Base-by-base conservation (phyloP, 129 eudicot genomes). In the Cynara cardunculus region DNA sequence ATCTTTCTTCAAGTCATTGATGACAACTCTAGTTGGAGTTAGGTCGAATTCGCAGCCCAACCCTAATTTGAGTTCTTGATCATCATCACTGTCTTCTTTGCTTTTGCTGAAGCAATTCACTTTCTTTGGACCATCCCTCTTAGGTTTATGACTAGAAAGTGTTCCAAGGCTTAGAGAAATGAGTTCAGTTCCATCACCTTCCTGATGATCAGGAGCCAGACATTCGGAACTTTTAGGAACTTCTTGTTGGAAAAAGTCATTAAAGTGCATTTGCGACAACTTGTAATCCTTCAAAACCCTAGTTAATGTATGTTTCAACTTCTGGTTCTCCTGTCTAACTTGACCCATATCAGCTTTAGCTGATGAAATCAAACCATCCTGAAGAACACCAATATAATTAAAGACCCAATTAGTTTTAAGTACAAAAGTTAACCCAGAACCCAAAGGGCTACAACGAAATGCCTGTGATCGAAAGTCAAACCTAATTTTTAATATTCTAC, bases 91-190 rank as follows among this genome's bases (percentile, higher is more conserved):
- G n/a, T 59, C 37, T 34, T 67, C 80, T 59, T 84, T 76, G 46
- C 67, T 32, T 69, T 61, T 74, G 13, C 10, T 71, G 25, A 56
- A 65, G 28, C 72, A 78, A 37, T 80, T 34, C 44, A 28, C 46
- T 32, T 82, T 85, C 67, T 68, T 83, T 78, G 46, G 56, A 53
- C 74, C 74, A 2, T 59, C 74, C 39, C 8, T 74, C 66, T 74
- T 81, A 4, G 41, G 28, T 73, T 73, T 74, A 64, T 25, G 49
- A n/a, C 80, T 77, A 31, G 87, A 86, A 82, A 79, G 49, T 75
- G 90, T 85, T 76, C 97, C 97, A 9, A 92, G 92, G 74, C 84
- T 87, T 24, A 91, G 81, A 80, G 86, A 86, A 44, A 91, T 82
- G 67, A 87, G 80, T 61, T 89, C 91, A 24, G 64, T 75, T 61